These are phyloP conservation scores for Helotiales sp. DNA, from an alignment of 2,329 filamentous ascomycete species.

Conservation along the genomic window DNA sequence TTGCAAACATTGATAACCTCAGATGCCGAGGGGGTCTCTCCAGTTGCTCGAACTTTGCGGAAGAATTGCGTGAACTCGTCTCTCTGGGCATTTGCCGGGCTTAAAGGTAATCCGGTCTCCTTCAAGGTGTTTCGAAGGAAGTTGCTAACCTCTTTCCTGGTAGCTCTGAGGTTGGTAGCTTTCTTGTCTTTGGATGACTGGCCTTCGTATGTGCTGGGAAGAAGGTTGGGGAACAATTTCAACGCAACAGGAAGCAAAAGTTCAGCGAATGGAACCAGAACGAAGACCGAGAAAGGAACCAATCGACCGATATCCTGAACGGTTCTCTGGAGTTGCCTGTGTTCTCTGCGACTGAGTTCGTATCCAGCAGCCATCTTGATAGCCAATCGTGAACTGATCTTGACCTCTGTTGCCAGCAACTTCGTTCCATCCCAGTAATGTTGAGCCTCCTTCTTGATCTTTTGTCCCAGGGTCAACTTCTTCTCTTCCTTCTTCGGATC, in stretches of 20 bases:
- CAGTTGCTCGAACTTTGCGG: slow-evolving; percentile 90
- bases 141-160: slow-evolving; percentile 88
- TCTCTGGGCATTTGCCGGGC: slow-evolving; percentile 80
- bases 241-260: slow-evolving; percentile 88
- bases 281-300: slow-evolving; percentile 94
- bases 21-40: slow-evolving; percentile 83
- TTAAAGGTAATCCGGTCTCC: slow-evolving; percentile 92
- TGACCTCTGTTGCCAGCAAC: slow-evolving; percentile 87
- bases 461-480: slow-evolving; percentile 88
- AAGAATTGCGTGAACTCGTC: slow-evolving; percentile 98
- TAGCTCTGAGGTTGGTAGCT: slow-evolving; percentile 78
- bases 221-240: slow-evolving; percentile 94
- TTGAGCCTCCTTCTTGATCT: slow-evolving; percentile 89
- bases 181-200: slow-evolving; percentile 91
- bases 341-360: slow-evolving; percentile 91
- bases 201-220: slow-evolving; percentile 95
- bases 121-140: slow-evolving; percentile 88
- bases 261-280: slow-evolving; percentile 96
- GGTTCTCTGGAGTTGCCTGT: slow-evolving; percentile 89
- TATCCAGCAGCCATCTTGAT: slow-evolving; percentile 98
- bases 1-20: slow-evolving; percentile 99
- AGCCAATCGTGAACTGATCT: slow-evolving; percentile 87
- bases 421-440: slow-evolving; percentile 99
- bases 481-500: slow-evolving; percentile 74
- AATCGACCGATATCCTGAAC: slow-evolving; percentile 91